These are phyloP conservation scores for Clavispora asparagi DNA, from an alignment of 805 yeast genomes.

Conservation along the genomic window DNA sequence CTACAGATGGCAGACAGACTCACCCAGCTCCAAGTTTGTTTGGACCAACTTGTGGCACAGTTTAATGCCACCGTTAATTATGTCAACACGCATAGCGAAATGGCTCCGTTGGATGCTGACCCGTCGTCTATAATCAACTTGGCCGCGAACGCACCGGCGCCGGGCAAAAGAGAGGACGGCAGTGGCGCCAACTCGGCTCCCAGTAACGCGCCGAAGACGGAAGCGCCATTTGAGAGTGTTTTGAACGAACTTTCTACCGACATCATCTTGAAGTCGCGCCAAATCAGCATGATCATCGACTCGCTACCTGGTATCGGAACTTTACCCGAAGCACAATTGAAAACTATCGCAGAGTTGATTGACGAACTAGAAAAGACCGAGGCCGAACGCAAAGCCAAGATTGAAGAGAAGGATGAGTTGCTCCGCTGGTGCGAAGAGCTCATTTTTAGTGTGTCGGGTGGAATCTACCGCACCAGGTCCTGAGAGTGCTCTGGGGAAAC, in stretches of 20 bases:
- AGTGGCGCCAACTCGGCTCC: slow-evolving; percentile 15
- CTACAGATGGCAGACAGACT: slow-evolving; percentile 73
- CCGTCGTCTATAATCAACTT: slow-evolving; percentile 63
- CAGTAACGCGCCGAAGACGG: slow-evolving; percentile 4
- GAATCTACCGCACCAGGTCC: slow-evolving; percentile 36
- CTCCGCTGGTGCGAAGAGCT: slow-evolving; percentile 59
- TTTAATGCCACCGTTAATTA: slow-evolving; percentile 74
- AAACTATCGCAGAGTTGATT: slow-evolving; percentile 57
- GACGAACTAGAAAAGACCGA: slow-evolving; percentile 59
- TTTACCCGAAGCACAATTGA: slow-evolving; percentile 67
- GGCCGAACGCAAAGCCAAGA: slow-evolving; percentile 48
- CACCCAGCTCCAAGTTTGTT: slow-evolving; percentile 83
- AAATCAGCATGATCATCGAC: slow-evolving; percentile 78
- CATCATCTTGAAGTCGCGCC: slow-evolving; percentile 78
- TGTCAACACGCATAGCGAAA: slow-evolving; percentile 41
- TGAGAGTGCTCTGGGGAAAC: not conserved
- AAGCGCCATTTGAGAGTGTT: slow-evolving; percentile 36
- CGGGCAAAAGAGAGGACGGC: slow-evolving; percentile 24
- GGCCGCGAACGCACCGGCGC: slow-evolving; percentile 49
- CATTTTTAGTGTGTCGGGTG: slow-evolving; percentile 55
- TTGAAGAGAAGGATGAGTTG: slow-evolving; percentile 59
- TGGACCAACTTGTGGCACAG: slow-evolving; percentile 78
- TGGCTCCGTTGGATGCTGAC: slow-evolving; percentile 47
- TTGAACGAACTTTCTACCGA: slow-evolving; percentile 79
- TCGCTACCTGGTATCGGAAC: slow-evolving; percentile 92